These are phyloP conservation scores for Aspergillus conjunctus DNA, from an alignment of 495 filamentous ascomycete species.

Conservation along the genomic window DNA sequence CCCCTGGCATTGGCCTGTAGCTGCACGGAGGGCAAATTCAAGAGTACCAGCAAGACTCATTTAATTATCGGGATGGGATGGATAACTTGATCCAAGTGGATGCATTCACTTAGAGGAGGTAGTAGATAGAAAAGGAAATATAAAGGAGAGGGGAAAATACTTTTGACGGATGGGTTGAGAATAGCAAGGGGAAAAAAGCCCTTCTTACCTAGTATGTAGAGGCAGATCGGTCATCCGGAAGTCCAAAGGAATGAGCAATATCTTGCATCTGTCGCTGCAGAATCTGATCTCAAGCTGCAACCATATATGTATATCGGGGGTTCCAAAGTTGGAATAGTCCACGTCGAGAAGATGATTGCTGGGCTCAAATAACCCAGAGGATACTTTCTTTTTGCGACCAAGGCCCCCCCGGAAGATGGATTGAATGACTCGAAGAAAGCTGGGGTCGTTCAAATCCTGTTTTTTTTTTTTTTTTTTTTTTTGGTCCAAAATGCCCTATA, in stretches of 20 bases:
- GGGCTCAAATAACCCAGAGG: constrained; percentile 4
- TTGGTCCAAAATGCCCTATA: not conserved
- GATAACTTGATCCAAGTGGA: not conserved
- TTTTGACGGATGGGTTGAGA: not conserved
- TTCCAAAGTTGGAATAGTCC: constrained; percentile 17
- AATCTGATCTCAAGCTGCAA: constrained; percentile 22
- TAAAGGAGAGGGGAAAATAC: not conserved
- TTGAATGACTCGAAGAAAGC: constrained; percentile 3
- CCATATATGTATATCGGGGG: constrained; percentile 22
- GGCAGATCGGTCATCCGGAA: not conserved
- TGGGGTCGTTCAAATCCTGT: not conserved
- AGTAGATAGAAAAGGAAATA: constrained; percentile 2
- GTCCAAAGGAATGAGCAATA: constrained; percentile 14
- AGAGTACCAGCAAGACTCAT: not conserved
- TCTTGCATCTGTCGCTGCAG: constrained; percentile 27
- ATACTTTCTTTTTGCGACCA: constrained; percentile 3
- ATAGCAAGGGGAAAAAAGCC: not conserved
- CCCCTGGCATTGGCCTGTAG: not conserved
- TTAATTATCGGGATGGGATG: not conserved
- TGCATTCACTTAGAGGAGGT: not conserved
- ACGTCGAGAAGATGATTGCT: constrained; percentile 14
- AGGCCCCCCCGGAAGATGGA: constrained; percentile 1
- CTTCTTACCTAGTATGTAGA: not conserved
- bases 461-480: not conserved
- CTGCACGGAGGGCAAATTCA: not conserved